Evolutionary conservation across 306 rosid genomes (phyloP), one percentile per base, ranked within the genome.

Genomic region (Hippophae gyantsensis): DNA sequence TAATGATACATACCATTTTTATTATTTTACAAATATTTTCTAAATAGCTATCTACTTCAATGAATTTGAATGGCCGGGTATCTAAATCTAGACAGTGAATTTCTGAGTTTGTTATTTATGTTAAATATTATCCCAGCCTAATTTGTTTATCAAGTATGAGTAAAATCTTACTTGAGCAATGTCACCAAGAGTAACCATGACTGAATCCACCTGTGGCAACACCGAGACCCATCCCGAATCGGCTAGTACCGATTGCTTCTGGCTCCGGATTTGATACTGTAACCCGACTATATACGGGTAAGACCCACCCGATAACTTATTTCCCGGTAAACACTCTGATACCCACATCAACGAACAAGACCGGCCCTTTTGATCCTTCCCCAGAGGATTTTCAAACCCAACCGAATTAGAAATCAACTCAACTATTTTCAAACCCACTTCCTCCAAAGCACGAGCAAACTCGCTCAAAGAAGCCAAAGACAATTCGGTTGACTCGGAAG

Each of bases 181-280:
- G 61, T 90, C 97, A 6, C 97, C 97, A 57, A 84, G 48, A 7
- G 95, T 80, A 5, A 90, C 86, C 75, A 82, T 43, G 56, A 90
- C 68, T 0, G 95, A 70, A 48, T 86, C 97, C 66, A 79, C 83
- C 61, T 58, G 77, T 43, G 94, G 86, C 61, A 63, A 65, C 47
- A 81, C 86, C 1, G 90, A 56, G 62, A 84, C 85, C 95, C 88
- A 75, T 54, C 89, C 95, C 38, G 95, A 86, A 70, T 90, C 95
- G 65, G 90, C 79, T 54, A 80, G 54, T 74, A 86, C 7, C 23
- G 77, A 80, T 18, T 64, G 65, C 61, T 72, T 86, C 72, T 74
- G 83, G n/a, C 66, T 48, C 66, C 84, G 74, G n/a, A 78, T 77
- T 69, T 82, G 95, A 60, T 82, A 86, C 65, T 86, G 90, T 66